Conservation (phyloP, 2,329 filamentous ascomycete genomes). For the Venturia oleaginea region DNA sequence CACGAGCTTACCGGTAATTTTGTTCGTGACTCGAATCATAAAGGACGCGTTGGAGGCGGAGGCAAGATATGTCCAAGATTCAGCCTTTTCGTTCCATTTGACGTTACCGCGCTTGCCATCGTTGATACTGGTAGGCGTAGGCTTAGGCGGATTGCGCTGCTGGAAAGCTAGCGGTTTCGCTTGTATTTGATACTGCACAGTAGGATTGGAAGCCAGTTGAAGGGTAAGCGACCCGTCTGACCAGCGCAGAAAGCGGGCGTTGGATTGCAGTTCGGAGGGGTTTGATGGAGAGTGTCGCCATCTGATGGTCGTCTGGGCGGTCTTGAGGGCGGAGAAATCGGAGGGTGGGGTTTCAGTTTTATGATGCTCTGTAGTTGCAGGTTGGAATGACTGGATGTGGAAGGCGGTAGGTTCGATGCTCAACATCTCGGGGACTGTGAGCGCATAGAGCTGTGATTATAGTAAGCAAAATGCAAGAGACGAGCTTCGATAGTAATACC, state of each 20-base stretch:
- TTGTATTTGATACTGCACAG: constrained; percentile 64
- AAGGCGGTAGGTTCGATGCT: constrained; percentile 60
- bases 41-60: constrained; percentile 61
- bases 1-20: constrained; percentile 63
- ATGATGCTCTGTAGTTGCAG: constrained; percentile 51
- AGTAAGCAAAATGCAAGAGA: constrained; percentile 16
- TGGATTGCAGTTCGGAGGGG: constrained; percentile 60
- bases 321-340: constrained; percentile 51
- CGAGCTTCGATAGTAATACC: constrained; percentile 34
- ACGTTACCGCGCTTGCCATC: constrained; percentile 15
- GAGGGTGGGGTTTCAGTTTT: constrained; percentile 33
- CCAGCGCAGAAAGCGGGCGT: constrained; percentile 67
- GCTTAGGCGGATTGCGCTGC: constrained; percentile 39
- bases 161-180: constrained; percentile 60
- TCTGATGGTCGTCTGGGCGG: constrained; percentile 58
- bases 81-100: constrained; percentile 56
- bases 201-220: constrained; percentile 58
- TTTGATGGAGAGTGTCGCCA: constrained; percentile 59
- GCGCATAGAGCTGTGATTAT: constrained; percentile 51
- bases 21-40: constrained; percentile 63
- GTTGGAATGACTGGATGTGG: constrained; percentile 55
- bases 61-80: constrained; percentile 68
- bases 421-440: constrained; percentile 66
- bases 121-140: constrained; percentile 35
- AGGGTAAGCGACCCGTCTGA: constrained; percentile 70